phyloP scores from a whole-genome alignment of 331 rosid species.

The Prunus yedoensis region DNA sequence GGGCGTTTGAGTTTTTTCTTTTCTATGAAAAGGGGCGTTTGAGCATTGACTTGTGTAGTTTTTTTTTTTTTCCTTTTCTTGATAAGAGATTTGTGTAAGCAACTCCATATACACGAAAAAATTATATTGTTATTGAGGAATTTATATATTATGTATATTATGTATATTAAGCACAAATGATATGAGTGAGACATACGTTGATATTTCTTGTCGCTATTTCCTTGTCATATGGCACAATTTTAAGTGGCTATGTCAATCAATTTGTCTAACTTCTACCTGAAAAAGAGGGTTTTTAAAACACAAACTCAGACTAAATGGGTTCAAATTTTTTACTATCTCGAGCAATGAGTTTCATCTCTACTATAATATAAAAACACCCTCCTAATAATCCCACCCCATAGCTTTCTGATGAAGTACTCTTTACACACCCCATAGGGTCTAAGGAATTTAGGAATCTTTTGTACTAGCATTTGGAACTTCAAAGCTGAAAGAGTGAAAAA shows the following conservation, averaged over 20 bases:
- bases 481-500: slow-evolving; percentile 34
- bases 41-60: not conserved
- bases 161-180: not conserved
- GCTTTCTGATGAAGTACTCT: not conserved
- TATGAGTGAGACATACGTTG: not conserved
- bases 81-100: not conserved
- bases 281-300: too few species aligned
- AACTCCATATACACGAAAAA: not conserved
- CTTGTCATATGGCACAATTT: not conserved
- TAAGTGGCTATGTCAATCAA: not conserved
- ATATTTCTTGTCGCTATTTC: not conserved
- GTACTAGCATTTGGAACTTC: slow-evolving; percentile 48
- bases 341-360: slow-evolving; percentile 41
- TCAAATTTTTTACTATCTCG: slow-evolving; percentile 22
- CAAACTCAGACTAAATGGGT: not conserved
- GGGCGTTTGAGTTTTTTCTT: not conserved
- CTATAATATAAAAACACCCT: slow-evolving; percentile 16
- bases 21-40: not conserved
- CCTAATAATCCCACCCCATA: slow-evolving; percentile 22
- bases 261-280: not conserved
- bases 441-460: slow-evolving; percentile 16
- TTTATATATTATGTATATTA: not conserved
- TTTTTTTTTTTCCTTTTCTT: not conserved
- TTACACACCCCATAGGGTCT: not conserved
- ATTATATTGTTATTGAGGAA: not conserved